Evolutionary conservation across 1,139 yeast genomes (phyloP).

Genomic region (Hansenula lynferdii): DNA sequence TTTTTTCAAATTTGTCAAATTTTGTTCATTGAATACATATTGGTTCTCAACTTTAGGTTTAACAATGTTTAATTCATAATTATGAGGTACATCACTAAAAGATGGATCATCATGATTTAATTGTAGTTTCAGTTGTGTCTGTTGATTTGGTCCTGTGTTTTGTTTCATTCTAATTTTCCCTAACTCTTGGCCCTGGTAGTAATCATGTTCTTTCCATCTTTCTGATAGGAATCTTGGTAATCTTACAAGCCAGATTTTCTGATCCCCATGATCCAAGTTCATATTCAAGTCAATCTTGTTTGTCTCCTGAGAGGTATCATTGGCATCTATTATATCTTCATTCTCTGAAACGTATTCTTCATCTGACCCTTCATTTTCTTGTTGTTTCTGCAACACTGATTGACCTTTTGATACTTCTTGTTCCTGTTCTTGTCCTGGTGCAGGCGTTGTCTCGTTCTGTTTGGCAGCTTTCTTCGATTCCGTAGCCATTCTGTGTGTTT

Average conservation of each 20-base stretch:
- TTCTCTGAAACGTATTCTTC: constrained; percentile 35
- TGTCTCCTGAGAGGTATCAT: constrained; percentile 29
- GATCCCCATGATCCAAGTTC: constrained; percentile 47
- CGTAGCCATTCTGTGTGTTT: not conserved
- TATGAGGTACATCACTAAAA: constrained; percentile 62
- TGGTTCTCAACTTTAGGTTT: constrained; percentile 81
- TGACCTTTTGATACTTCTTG: constrained; percentile 6
- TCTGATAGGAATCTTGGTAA: constrained; percentile 85
- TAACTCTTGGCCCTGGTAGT: constrained; percentile 65
- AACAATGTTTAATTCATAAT: constrained; percentile 73
- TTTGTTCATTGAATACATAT: constrained; percentile 87
- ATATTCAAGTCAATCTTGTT: constrained; percentile 55
- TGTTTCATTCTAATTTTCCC: constrained; percentile 77
- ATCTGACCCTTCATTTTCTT: constrained; percentile 25
- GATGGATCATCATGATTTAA: constrained; percentile 43
- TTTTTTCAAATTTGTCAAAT: no score
- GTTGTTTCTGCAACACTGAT: constrained; percentile 17
- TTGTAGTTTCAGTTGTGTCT: constrained; percentile 50
- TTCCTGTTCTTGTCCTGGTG: not conserved
- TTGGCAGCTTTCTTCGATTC: not conserved
- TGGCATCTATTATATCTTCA: constrained; percentile 37
- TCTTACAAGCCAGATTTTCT: constrained; percentile 89
- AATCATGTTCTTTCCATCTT: constrained; percentile 65
- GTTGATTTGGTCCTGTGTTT: constrained; percentile 33
- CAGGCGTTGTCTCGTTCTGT: not conserved